Evolutionary conservation across 1,284 basidiomycete genomes (phyloP).

Genomic region (Irpex sp.): DNA sequence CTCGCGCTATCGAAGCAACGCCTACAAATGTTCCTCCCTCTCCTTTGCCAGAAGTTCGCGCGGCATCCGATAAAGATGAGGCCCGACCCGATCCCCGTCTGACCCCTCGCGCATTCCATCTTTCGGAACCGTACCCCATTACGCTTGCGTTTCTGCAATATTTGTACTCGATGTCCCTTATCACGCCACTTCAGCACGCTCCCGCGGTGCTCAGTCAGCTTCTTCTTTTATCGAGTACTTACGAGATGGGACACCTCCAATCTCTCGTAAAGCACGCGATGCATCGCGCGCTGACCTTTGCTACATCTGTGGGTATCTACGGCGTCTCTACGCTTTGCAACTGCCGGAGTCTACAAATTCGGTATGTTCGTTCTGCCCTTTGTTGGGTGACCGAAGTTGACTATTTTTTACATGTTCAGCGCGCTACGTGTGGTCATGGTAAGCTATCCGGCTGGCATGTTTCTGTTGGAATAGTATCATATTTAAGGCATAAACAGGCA

Average conservation of each 20-base stretch:
- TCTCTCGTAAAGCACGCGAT: conserved; percentile 86
- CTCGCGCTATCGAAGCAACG: conserved; percentile 49
- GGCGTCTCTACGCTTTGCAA: conserved; percentile 91
- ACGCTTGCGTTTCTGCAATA: conserved; percentile 90
- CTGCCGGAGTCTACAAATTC: conserved; percentile 84
- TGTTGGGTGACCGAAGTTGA: neutral
- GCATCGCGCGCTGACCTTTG: conserved; percentile 81
- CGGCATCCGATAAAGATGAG: conserved; percentile 40
- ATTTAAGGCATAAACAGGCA: conserved; percentile 17
- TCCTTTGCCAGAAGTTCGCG: conserved; percentile 54
- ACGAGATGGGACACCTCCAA: conserved; percentile 75
- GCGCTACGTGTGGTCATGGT: conserved; percentile 33
- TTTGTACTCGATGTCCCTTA: conserved; percentile 82
- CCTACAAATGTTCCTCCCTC: conserved; percentile 56
- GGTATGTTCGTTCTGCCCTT: conserved; percentile 41
- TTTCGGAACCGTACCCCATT: conserved; percentile 89
- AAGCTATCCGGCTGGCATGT: conserved; percentile 14
- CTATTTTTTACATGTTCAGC: conserved; percentile 13
- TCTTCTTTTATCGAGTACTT: conserved; percentile 81
- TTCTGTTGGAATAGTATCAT: conserved; percentile 13
- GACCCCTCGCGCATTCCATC: conserved; percentile 72
- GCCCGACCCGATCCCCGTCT: conserved; percentile 68
- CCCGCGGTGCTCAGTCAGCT: conserved; percentile 87
- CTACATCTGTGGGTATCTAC: conserved; percentile 86
- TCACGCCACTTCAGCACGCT: conserved; percentile 88